A percentile compares a stretch with the other conserved stretches of the same genome.
phyloP scores from a whole-genome alignment of 2,329 filamentous ascomycete genomes.

The Colletotrichum sp. region DNA sequence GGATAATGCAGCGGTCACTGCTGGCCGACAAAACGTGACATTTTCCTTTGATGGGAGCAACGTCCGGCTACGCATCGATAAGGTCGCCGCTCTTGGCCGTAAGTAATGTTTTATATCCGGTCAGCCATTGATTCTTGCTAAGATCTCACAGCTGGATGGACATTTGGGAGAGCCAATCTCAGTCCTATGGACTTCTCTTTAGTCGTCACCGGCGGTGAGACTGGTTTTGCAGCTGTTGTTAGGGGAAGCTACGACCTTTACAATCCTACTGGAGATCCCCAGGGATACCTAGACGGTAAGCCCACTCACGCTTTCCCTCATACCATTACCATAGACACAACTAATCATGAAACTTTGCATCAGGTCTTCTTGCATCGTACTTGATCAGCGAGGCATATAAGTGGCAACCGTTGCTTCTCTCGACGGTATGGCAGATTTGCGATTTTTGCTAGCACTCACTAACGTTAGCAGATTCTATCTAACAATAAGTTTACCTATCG shows the following conservation, averaged over 20 bases:
- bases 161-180: not conserved
- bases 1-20: not conserved
- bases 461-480: not conserved
- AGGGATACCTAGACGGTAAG: not conserved
- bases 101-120: not conserved
- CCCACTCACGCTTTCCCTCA: too few species aligned
- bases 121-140: not conserved
- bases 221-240: conserved; percentile 4
- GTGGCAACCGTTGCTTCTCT: conserved; percentile 7
- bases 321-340: too few species aligned
- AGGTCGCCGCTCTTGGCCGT: not conserved
- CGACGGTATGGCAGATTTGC: not conserved
- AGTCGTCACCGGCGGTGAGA: not conserved
- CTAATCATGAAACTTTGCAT: not conserved
- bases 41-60: not conserved
- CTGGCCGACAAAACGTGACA: not conserved
- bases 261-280: not conserved
- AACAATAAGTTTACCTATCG: not conserved
- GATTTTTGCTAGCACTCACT: not conserved
- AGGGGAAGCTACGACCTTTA: not conserved
- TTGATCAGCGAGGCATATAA: conserved; percentile 8
- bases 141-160: not conserved
- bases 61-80: not conserved
- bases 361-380: conserved; percentile 3
- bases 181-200: conserved; percentile 16